Conservation (phyloP, 1,284 basidiomycete genomes). For the Trichosporon asahii region DNA sequence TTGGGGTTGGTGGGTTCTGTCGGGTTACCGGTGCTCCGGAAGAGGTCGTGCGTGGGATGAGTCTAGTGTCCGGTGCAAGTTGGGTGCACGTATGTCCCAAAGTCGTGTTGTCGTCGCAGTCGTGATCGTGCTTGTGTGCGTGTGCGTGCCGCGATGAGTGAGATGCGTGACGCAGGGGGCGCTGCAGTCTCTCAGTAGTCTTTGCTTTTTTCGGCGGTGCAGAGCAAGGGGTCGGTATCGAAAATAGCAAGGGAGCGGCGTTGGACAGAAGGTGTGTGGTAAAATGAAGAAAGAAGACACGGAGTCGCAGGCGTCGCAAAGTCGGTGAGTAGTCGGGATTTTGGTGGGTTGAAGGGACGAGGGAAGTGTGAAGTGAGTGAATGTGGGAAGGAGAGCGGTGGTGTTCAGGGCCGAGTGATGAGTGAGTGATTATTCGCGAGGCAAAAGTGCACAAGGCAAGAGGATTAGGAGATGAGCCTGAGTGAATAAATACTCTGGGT, state of each 20-base stretch:
- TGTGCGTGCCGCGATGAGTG: not conserved
- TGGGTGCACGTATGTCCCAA: too few relatives aligned
- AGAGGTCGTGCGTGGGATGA: not conserved
- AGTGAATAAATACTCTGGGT: not conserved
- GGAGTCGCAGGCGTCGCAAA: not conserved
- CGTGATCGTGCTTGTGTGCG: not conserved
- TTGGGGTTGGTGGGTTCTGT: not conserved
- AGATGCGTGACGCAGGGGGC: not conserved
- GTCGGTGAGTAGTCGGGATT: too few relatives aligned
- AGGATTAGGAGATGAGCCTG: not conserved
- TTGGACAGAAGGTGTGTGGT: not conserved
- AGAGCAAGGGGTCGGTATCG: not conserved
- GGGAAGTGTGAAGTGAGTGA: not conserved
- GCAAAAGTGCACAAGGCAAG: too few relatives aligned
- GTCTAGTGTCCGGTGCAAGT: too few relatives aligned
- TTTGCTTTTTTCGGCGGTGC: not conserved
- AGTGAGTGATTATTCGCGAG: too few relatives aligned
- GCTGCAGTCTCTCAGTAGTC: too few relatives aligned
- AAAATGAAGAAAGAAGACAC: not conserved
- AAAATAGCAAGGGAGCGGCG: not conserved
- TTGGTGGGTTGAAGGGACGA: too few relatives aligned
- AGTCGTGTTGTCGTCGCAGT: not conserved
- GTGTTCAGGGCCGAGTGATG: not conserved
- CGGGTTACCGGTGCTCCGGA: not conserved
- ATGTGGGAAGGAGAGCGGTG: not conserved